These are phyloP conservation scores for Sugiyamaella chiloensis DNA, from an alignment of 805 yeast species.

Conservation along the genomic window DNA sequence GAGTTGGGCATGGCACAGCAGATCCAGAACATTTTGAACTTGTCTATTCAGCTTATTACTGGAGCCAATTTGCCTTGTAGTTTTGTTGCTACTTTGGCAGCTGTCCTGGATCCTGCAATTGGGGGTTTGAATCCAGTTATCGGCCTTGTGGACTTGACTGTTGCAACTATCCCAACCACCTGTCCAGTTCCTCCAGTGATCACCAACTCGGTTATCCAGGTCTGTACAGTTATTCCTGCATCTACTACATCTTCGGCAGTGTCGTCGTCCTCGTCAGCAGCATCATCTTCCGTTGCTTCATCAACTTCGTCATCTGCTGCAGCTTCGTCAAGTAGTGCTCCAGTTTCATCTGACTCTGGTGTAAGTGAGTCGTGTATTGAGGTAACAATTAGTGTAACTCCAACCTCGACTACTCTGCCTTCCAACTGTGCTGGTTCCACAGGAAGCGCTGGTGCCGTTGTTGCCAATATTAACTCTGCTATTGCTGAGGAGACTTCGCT, in stretches of 20 bases:
- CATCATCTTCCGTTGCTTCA: not conserved
- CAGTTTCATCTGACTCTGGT: not conserved
- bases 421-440: conserved; percentile 8
- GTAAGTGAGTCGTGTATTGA: conserved; percentile 2
- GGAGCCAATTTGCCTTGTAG: conserved; percentile 5
- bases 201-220: conserved; percentile 2
- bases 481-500: conserved; percentile 4
- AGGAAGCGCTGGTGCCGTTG: conserved; percentile 5
- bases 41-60: not conserved
- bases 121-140: not conserved
- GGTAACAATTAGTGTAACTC: not conserved
- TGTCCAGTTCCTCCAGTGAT: conserved; percentile 6
- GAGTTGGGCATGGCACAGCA: conserved; percentile 1
- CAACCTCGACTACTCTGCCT: conserved; percentile 1
- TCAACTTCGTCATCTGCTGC: conserved; percentile 2
- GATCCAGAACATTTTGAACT: conserved; percentile 3
- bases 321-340: conserved; percentile 5
- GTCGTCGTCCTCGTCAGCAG: not conserved
- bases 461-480: conserved; percentile 3
- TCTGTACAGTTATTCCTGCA: conserved; percentile 5
- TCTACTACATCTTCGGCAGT: conserved; percentile 1
- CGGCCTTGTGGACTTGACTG: not conserved
- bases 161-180: not conserved
- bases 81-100: conserved; percentile 6
- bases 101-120: not conserved